These are phyloP conservation scores for Wickerhamomyces bisporus DNA, from an alignment of 805 yeast species.

Conservation along the genomic window DNA sequence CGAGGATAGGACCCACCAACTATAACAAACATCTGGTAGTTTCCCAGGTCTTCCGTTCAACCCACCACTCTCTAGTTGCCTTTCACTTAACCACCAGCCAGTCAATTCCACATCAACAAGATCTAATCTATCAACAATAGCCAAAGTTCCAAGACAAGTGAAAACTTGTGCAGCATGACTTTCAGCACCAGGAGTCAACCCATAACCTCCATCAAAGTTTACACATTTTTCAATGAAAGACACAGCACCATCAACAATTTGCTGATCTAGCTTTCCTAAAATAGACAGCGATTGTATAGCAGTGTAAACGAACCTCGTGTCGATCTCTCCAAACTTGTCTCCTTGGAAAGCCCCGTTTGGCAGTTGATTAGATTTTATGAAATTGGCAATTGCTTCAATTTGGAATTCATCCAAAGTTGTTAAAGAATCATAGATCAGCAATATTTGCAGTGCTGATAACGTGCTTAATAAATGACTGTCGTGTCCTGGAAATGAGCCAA, in stretches of 20 bases:
- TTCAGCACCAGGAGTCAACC: conserved; percentile 90
- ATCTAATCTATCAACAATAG: conserved; percentile 58
- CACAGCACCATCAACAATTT: conserved; percentile 57
- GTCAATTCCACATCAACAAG: conserved; percentile 40
- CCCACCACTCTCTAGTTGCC: conserved; percentile 86
- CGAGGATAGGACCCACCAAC: conserved; percentile 94
- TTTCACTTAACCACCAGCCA: conserved; percentile 85
- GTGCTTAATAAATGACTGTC: conserved; percentile 87
- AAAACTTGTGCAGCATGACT: conserved; percentile 91
- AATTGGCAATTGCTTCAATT: conserved; percentile 28
- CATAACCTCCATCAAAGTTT: conserved; percentile 96
- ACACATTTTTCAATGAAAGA: conserved; percentile 62
- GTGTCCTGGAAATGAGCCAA: conserved; percentile 84
- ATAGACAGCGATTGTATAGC: conserved; percentile 72
- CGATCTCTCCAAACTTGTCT: conserved; percentile 88
- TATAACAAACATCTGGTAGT: conserved; percentile 93
- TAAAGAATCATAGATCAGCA: conserved; percentile 59
- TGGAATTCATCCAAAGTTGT: conserved; percentile 33
- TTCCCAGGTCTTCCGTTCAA: conserved; percentile 95
- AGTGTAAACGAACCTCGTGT: conserved; percentile 83
- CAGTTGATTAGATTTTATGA: conserved; percentile 33
- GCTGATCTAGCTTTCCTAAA: conserved; percentile 54
- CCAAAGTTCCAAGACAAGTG: conserved; percentile 77
- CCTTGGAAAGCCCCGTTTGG: conserved; percentile 78
- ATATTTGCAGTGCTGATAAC: conserved; percentile 77